Conservation (phyloP, 164 flowering plant species). For the Tinospora cordifolia region DNA sequence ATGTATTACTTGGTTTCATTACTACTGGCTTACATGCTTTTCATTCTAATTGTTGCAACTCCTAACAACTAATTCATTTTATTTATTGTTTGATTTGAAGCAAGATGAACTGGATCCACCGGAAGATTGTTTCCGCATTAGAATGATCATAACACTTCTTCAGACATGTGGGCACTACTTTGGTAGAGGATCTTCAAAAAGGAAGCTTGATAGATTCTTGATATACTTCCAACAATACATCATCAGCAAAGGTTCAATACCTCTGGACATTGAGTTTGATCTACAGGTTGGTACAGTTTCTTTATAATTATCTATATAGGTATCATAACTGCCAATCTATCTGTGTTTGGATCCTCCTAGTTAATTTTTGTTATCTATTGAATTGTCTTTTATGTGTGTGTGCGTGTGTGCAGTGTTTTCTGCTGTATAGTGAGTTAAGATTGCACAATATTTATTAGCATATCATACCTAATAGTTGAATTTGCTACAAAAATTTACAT, state of each 20-base stretch:
- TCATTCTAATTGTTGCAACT: background rate
- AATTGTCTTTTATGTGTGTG: too few relatives aligned
- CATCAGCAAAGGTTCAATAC: conserved; percentile 80
- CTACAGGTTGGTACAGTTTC: conserved; percentile 63
- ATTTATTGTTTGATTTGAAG: conserved; percentile 32
- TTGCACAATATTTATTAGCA: too few relatives aligned
- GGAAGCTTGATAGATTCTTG: conserved; percentile 86
- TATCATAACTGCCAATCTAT: background rate
- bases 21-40: background rate
- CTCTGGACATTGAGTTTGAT: conserved; percentile 93
- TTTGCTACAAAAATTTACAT: too few relatives aligned
- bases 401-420: too few relatives aligned
- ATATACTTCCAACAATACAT: conserved; percentile 87
- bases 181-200: conserved; percentile 92
- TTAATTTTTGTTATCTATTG: background rate
- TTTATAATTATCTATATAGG: background rate
- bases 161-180: conserved; percentile 98
- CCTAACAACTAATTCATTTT: background rate
- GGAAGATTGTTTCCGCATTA: conserved; percentile 90
- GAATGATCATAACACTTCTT: conserved; percentile 89
- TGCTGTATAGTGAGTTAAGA: too few relatives aligned
- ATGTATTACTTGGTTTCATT: background rate
- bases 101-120: conserved; percentile 93
- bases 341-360: background rate
- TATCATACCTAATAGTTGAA: too few relatives aligned